Base-by-base conservation (phyloP, 2,329 filamentous ascomycete genomes). In the Fusarium aywerte region DNA sequence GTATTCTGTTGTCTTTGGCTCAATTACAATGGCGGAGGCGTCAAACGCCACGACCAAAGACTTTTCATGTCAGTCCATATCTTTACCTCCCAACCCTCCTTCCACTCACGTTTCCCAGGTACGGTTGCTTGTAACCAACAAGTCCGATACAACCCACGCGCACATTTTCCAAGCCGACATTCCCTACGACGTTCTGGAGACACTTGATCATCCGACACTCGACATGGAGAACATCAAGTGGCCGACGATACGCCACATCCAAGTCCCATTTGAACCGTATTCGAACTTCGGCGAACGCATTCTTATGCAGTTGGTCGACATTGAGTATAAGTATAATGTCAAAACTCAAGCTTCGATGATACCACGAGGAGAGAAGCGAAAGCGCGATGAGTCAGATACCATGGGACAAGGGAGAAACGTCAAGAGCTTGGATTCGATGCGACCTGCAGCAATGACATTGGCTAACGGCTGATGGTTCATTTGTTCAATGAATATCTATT, bases 1-100 rank as follows among this genome's bases (percentile, higher is more conserved):
- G 43, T 18, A 27, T 54, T 21, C 27, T 60, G 15, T 33, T 60
- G 9, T 54, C 57, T 15, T 31, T 60, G 49, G 57, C 57, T 12
- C 38, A 60, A 21, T 44, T 31, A 25, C 31, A 36, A 33, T 44
- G 25, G 27, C 36, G 31, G 16, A 43, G 35, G 27, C n/a, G 29
- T 47, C 40, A 23, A 21, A 38, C 20, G 6, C 8, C 21, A 52
- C 25, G 45, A 40, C 55, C 48, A 10, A 29, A 23, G 35, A 13
- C 32, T 45, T 47, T 25, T 13, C 12, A 32, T 9, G 47, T 58
- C 33, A 27, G 32, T 52, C 18, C 21, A 27, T 25, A 20, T 42
- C 39, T 42, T 20, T 25, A 16, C 10, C 18, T 32, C 3, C 20
- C 18, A 32, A 13, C 20, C 32, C 31, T 31, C 10, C 9, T 39